These are phyloP conservation scores for Phytophthora sp. DNA, from an alignment of 352 stramenopile genomes.

Conservation along the genomic window DNA sequence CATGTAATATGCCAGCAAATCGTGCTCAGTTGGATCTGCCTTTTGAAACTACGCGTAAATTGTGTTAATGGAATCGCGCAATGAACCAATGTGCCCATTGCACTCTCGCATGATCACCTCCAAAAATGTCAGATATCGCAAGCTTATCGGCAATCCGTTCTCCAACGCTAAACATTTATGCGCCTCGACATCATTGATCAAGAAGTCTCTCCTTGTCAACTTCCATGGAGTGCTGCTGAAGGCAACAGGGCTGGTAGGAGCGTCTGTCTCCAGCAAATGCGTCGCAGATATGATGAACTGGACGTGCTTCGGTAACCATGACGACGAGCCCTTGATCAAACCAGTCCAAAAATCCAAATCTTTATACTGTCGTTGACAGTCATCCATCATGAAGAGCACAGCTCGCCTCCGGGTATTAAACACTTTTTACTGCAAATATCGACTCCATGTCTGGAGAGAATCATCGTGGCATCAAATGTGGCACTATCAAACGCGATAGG, in stretches of 20 bases:
- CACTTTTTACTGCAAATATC: neutral
- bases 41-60: neutral
- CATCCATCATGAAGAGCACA: slow-evolving; percentile 17
- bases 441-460: neutral
- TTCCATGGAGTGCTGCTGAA: slow-evolving; percentile 13
- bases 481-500: slow-evolving; percentile 5
- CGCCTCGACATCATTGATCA: slow-evolving; percentile 21
- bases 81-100: slow-evolving; percentile 26
- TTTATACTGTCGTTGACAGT: slow-evolving; percentile 16
- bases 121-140: slow-evolving; percentile 11
- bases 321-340: slow-evolving; percentile 4
- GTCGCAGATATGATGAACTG: slow-evolving; percentile 23
- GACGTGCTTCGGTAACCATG: slow-evolving; percentile 13
- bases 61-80: slow-evolving; percentile 14
- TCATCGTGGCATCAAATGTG: neutral
- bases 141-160: slow-evolving; percentile 10
- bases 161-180: slow-evolving; percentile 8
- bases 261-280: slow-evolving; percentile 13
- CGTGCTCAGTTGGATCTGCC: slow-evolving; percentile 1
- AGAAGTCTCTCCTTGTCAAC: slow-evolving; percentile 23
- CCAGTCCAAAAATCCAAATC: slow-evolving; percentile 18
- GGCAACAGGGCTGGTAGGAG: neutral
- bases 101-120: slow-evolving; percentile 25
- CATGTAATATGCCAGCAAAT: slow-evolving; percentile 5
- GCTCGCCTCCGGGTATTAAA: neutral